Conservation (phyloP, 208 protist species). For the Borovskyia barvae region DNA sequence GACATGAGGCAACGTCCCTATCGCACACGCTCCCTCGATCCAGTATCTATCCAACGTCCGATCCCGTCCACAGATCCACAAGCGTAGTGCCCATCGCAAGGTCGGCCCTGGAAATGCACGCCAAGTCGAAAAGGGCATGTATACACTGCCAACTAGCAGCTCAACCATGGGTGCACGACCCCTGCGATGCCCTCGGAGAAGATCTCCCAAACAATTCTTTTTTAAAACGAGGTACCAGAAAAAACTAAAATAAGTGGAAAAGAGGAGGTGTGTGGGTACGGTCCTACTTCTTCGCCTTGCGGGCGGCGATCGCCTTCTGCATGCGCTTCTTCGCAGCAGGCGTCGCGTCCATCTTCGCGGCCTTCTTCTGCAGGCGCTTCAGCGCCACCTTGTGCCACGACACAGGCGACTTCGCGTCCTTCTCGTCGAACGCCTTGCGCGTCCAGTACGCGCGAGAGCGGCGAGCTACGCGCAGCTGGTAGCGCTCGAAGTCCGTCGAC, state of each 20-base stretch:
- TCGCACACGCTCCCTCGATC: too few relatives aligned
- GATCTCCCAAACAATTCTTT: too few relatives aligned
- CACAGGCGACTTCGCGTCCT: constrained; percentile 85
- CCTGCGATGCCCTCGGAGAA: too few relatives aligned
- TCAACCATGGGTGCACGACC: too few relatives aligned
- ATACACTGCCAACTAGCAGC: too few relatives aligned
- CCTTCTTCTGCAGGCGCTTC: constrained; percentile 86
- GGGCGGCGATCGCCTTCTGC: constrained; percentile 80
- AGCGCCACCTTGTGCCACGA: constrained; percentile 89
- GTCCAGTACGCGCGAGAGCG: constrained; percentile 89
- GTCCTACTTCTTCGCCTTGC: constrained; percentile 51
- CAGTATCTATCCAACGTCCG: too few relatives aligned
- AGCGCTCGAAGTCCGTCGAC: constrained; percentile 91
- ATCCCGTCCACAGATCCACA: too few relatives aligned
- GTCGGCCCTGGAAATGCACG: too few relatives aligned
- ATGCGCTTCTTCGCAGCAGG: constrained; percentile 84
- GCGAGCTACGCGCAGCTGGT: constrained; percentile 89
- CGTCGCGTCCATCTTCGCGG: constrained; percentile 77
- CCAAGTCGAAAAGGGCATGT: too few relatives aligned
- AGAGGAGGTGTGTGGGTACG: background rate
- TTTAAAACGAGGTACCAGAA: background rate
- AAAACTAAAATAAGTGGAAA: constrained; percentile 14
- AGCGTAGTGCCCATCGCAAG: too few relatives aligned
- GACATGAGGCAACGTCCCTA: too few relatives aligned
- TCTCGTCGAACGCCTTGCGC: constrained; percentile 90